A percentile compares a stretch with the other conserved stretches of the same genome.
Conservation (phyloP, 164 flowering plant species). For the Aristolochia californica region DNA sequence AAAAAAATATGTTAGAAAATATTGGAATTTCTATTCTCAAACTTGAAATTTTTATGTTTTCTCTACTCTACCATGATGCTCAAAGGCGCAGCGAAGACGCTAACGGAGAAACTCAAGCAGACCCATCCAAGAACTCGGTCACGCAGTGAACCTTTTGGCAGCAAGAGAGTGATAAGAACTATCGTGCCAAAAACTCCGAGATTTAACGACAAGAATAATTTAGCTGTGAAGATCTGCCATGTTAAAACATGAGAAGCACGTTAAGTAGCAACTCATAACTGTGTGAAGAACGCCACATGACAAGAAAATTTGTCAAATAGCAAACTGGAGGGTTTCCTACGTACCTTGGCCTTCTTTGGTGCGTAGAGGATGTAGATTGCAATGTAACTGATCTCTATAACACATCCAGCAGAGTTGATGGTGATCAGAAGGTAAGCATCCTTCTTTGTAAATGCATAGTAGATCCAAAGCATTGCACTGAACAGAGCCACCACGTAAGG, state of each 20-base stretch:
- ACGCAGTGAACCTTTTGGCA: slow-evolving; percentile 42
- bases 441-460: slow-evolving; percentile 43
- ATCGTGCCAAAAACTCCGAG: slow-evolving; percentile 39
- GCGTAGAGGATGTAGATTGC: slow-evolving; percentile 54
- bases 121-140: slow-evolving; percentile 69
- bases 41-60: no score
- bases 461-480: slow-evolving; percentile 63
- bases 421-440: slow-evolving; percentile 25
- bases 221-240: slow-evolving; percentile 37
- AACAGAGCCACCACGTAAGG: slow-evolving; percentile 81
- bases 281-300: no score
- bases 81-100: slow-evolving; percentile 86
- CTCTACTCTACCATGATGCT: slow-evolving; percentile 56
- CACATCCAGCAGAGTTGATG: slow-evolving; percentile 72
- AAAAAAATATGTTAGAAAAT: no score
- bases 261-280: no score
- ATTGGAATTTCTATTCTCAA: no score
- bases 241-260: background rate
- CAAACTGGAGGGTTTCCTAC: no score
- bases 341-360: slow-evolving; percentile 47
- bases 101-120: slow-evolving; percentile 70
- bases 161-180: slow-evolving; percentile 25
- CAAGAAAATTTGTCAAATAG: no score
- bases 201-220: slow-evolving; percentile 33
- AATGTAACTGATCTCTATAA: slow-evolving; percentile 58